phyloP scores from a whole-genome alignment of 1,284 basidiomycete genomes.

The Ustilago crameri region DNA sequence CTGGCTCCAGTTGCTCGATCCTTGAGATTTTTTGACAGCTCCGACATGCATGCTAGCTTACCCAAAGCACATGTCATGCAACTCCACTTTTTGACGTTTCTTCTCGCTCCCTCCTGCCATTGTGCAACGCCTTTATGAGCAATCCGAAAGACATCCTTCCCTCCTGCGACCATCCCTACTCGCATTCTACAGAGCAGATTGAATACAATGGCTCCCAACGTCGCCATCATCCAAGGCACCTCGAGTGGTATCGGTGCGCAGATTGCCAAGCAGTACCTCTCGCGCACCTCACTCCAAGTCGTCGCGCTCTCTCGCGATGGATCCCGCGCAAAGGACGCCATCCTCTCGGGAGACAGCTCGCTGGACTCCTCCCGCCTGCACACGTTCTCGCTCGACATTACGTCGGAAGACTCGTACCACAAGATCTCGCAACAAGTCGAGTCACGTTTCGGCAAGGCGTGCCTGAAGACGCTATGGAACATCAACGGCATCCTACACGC shows the following conservation, averaged over 20 bases:
- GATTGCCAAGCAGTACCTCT: conserved; percentile 63
- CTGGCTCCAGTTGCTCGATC: neutral
- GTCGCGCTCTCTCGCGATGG: conserved; percentile 70
- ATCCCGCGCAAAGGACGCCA: conserved; percentile 59
- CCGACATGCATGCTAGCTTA: conserved; percentile 26
- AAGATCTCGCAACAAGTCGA: conserved; percentile 68
- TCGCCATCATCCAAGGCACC: conserved; percentile 60
- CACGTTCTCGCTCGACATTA: conserved; percentile 69
- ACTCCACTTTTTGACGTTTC: conserved; percentile 4
- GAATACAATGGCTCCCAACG: conserved; percentile 44
- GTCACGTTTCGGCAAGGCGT: conserved; percentile 68
- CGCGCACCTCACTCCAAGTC: conserved; percentile 69
- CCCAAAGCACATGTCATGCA: conserved; percentile 14
- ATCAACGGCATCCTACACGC: conserved; percentile 72
- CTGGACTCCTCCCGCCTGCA: conserved; percentile 65
- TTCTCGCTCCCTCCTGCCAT: neutral
- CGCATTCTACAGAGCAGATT: neutral
- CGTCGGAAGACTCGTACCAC: conserved; percentile 68
- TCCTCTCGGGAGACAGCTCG: conserved; percentile 52
- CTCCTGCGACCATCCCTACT: neutral
- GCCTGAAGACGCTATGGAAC: conserved; percentile 70
- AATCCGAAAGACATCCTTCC: neutral
- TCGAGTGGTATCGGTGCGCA: conserved; percentile 56
- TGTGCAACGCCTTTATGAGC: too few species aligned
- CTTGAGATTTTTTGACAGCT: conserved; percentile 25